These are phyloP conservation scores for Penicillium sclerotigenum DNA, from an alignment of 2,329 filamentous ascomycete species.

Conservation along the genomic window DNA sequence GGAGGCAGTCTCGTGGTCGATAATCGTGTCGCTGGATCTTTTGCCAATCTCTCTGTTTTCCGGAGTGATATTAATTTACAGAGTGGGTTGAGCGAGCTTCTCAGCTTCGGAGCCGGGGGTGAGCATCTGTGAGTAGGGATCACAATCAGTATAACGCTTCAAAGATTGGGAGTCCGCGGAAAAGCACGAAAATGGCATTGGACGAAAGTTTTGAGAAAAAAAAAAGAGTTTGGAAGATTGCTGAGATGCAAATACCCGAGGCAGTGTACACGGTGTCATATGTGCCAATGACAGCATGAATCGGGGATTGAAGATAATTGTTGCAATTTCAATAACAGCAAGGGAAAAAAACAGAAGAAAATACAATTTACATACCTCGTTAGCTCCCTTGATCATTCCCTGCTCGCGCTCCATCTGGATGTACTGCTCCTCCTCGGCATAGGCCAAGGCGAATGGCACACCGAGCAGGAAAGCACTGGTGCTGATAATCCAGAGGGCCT, in stretches of 20 bases:
- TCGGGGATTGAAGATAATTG: background rate
- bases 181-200: background rate
- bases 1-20: slow-evolving; percentile 3
- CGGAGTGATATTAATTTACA: slow-evolving; percentile 34
- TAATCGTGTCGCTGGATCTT: slow-evolving; percentile 13
- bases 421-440: slow-evolving; percentile 93
- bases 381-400: slow-evolving; percentile 88
- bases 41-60: slow-evolving; percentile 21
- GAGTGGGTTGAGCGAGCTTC: slow-evolving; percentile 32
- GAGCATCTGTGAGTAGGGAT: slow-evolving; percentile 37
- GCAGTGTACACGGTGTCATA: slow-evolving; percentile 2
- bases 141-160: slow-evolving; percentile 12
- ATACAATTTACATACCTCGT: slow-evolving; percentile 58
- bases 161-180: background rate
- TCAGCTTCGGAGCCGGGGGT: slow-evolving; percentile 37
- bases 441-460: slow-evolving; percentile 89
- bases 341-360: background rate
- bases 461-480: slow-evolving; percentile 86
- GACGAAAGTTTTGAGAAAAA: background rate
- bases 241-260: slow-evolving; percentile 1
- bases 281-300: background rate
- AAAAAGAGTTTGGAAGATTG: background rate
- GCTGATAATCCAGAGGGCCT: slow-evolving; percentile 85
- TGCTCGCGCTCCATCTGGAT: slow-evolving; percentile 97
- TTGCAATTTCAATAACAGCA: background rate